Evolutionary conservation across 169 alveolate species (phyloP).

Genomic region (Plasmodium malariae): DNA sequence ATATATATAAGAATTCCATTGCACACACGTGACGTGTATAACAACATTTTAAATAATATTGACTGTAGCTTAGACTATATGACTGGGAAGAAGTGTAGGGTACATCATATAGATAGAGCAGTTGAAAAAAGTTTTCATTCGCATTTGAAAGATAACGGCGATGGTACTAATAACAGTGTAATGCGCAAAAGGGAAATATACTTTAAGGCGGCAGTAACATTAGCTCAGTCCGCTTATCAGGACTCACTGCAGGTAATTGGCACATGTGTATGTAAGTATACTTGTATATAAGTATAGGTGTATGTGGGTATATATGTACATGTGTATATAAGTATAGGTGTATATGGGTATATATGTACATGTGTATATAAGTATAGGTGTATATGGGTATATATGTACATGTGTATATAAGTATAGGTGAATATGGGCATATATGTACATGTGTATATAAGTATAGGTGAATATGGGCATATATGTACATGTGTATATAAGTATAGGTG

Average conservation of each 20-base stretch:
- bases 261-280: background rate
- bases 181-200: slow-evolving; percentile 4
- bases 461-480: too few species aligned
- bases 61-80: slow-evolving; percentile 61
- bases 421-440: background rate
- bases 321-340: background rate
- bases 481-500: too few species aligned
- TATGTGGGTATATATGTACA: background rate
- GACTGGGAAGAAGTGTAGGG: slow-evolving; percentile 23
- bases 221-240: slow-evolving; percentile 74
- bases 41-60: slow-evolving; percentile 35
- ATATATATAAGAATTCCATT: slow-evolving; percentile 49
- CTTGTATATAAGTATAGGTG: too few species aligned
- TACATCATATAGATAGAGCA: background rate
- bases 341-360: background rate
- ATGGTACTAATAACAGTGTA: background rate
- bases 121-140: slow-evolving; percentile 11
- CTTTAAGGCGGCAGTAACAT: slow-evolving; percentile 36
- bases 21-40: slow-evolving; percentile 9
- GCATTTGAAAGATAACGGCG: background rate
- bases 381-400: background rate
- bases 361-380: background rate
- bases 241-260: slow-evolving; percentile 69
- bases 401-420: background rate
- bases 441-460: background rate